Conservation (phyloP, 805 yeast genomes). For the Wickerhamomyces queroliae region DNA sequence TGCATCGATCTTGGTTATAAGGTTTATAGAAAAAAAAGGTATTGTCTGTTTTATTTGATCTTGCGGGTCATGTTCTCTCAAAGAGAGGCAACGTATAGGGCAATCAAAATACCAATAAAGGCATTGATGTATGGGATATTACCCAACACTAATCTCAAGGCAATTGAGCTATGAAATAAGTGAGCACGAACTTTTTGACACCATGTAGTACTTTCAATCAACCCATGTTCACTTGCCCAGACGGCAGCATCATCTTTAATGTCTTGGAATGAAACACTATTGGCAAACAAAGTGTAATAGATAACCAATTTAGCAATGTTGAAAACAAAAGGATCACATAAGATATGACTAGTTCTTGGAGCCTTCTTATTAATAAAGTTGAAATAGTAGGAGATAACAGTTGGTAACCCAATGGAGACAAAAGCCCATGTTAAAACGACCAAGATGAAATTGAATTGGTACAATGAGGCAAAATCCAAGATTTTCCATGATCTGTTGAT, state of each 20-base stretch:
- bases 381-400: conserved; percentile 22
- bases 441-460: conserved; percentile 14
- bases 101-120: conserved; percentile 24
- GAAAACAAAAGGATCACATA: conserved; percentile 50
- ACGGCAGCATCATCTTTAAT: conserved; percentile 21
- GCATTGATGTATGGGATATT: conserved; percentile 26
- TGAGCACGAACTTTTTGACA: conserved; percentile 14
- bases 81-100: conserved; percentile 29
- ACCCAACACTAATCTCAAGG: conserved; percentile 25
- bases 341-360: conserved; percentile 27
- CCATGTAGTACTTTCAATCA: conserved; percentile 11
- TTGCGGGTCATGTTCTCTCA: too few relatives aligned
- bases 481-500: conserved; percentile 10
- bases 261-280: conserved; percentile 22
- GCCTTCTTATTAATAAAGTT: conserved; percentile 17
- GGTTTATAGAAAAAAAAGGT: neutral
- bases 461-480: conserved; percentile 14
- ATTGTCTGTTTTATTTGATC: too few relatives aligned
- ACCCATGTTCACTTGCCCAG: conserved; percentile 23
- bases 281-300: conserved; percentile 29
- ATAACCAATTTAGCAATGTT: conserved; percentile 41
- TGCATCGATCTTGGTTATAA: neutral
- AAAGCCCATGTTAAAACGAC: conserved; percentile 20
- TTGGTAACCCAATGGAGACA: conserved; percentile 17
- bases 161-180: conserved; percentile 18